These are phyloP conservation scores for Albizia julibrissin DNA, from an alignment of 306 rosid species.

Conservation along the genomic window DNA sequence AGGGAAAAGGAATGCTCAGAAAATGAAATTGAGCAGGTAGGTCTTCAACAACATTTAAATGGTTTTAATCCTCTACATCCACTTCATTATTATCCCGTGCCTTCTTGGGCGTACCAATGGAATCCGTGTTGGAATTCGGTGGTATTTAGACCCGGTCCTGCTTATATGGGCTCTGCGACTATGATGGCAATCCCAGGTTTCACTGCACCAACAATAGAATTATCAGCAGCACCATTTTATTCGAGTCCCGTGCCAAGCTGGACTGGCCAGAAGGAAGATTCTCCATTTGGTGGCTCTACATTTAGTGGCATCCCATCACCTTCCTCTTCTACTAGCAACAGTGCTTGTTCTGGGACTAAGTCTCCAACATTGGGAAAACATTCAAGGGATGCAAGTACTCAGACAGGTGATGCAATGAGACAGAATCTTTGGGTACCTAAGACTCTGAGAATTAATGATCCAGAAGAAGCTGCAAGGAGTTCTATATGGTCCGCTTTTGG, in stretches of 20 bases:
- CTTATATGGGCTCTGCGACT: conserved; percentile 35
- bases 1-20: conserved; percentile 29
- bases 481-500: conserved; percentile 62
- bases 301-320: conserved; percentile 41
- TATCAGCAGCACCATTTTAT: conserved; percentile 42
- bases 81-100: conserved; percentile 44
- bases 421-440: conserved; percentile 70
- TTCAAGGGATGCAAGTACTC: conserved; percentile 54
- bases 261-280: conserved; percentile 38
- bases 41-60: conserved; percentile 24
- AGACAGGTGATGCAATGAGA: conserved; percentile 35
- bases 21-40: conserved; percentile 39
- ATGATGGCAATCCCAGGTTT: conserved; percentile 48
- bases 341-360: conserved; percentile 41
- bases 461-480: conserved; percentile 65
- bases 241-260: conserved; percentile 48
- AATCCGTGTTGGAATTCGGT: conserved; percentile 50
- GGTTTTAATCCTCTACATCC: conserved; percentile 38
- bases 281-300: conserved; percentile 33
- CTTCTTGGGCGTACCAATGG: conserved; percentile 54
- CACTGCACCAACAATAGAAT: conserved; percentile 35
- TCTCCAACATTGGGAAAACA: conserved; percentile 59
- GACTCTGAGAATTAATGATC: conserved; percentile 59
- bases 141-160: conserved; percentile 38
- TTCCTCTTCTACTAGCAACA: conserved; percentile 40